A percentile compares a stretch with the other conserved stretches of the same genome.
Conservation (phyloP, 164 flowering plant species). For the Macadamia integrifolia region DNA sequence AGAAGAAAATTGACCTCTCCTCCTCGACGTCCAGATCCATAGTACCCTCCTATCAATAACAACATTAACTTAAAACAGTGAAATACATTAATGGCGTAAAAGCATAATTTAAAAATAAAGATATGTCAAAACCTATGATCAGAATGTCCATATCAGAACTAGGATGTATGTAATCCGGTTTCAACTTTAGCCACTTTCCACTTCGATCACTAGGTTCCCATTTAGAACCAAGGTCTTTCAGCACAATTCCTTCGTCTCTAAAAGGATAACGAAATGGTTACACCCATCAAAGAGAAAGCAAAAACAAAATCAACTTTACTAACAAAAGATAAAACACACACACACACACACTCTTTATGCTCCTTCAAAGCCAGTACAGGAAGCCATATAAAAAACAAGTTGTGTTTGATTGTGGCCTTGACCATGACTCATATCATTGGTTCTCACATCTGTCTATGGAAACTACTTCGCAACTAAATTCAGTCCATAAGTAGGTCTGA, state of each 20-base stretch:
- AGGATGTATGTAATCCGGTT: conserved; percentile 85
- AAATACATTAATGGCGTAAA: neutral
- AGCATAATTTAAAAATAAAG: neutral
- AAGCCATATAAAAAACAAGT: no score
- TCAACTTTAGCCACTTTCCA: conserved; percentile 95
- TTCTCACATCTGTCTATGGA: no score
- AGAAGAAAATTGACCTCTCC: conserved; percentile 55
- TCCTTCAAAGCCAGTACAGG: no score
- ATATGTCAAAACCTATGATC: conserved; percentile 57
- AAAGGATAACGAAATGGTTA: conserved; percentile 8
- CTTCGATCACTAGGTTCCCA: conserved; percentile 99
- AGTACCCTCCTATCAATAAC: conserved; percentile 73
- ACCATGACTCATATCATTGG: no score
- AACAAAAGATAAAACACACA: neutral
- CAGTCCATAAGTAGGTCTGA: no score
- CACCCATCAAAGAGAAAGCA: neutral
- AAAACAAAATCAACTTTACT: neutral
- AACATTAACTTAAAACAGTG: neutral
- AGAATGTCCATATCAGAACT: conserved; percentile 91
- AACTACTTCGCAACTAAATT: no score
- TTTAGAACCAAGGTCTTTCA: conserved; percentile 92
- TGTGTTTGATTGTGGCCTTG: no score
- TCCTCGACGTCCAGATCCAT: conserved; percentile 96
- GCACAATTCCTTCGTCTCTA: conserved; percentile 93
- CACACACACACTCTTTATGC: no score